Evolutionary conservation across 176 grass and related monocot species (phyloP), one percentile per base, ranked within the genome.

Genomic region (Rhipidocladum racemiflorum): DNA sequence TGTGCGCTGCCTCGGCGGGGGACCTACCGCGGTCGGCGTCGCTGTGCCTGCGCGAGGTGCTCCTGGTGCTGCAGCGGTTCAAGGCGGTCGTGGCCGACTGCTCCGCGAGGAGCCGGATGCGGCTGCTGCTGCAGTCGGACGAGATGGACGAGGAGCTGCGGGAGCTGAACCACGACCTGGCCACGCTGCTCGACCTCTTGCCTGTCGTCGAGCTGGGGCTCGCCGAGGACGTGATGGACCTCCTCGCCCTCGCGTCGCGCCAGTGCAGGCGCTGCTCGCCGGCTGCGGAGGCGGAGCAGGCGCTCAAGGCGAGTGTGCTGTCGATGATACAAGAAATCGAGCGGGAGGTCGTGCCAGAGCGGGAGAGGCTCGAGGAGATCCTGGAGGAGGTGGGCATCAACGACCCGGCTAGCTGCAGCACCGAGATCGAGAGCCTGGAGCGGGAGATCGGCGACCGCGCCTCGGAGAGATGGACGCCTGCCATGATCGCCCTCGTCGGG

Each of bases 401-500:
- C 74, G 92, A 88, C 61, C 35, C 92, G n/a, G 74, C 84, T 6
- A 88, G 76, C 85, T 99, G 92, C 92, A 49, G 89, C 39, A 76
- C 83, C 12, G 96, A 99, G 83, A 99, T 99, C 66, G 96, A 99
- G 49, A 80, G 55, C 48, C 68, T 99, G 40, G 96, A 99, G 79
- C 83, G 87, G 63, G 96, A 99, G 67, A 95, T 99, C 49, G 91
- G 92, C 0, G 87, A 99, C 87, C 85, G 96, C 9, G 83, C 75
- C 5, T 86, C 90, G 0, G 92, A 95, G 72, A 77, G 82, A 25
- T 99, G 96, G 96, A 77, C 90, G 2, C 6, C 85, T 25, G 49
- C 85, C 21, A 99, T 95, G 90, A 91, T 99, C 71, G 92, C 92
- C 44, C 87, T 99, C 76, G 89, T 90, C 68, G 93, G 91, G 6